These are phyloP conservation scores for Chenopodium album DNA, from an alignment of 148 eudicot genomes.

Conservation along the genomic window DNA sequence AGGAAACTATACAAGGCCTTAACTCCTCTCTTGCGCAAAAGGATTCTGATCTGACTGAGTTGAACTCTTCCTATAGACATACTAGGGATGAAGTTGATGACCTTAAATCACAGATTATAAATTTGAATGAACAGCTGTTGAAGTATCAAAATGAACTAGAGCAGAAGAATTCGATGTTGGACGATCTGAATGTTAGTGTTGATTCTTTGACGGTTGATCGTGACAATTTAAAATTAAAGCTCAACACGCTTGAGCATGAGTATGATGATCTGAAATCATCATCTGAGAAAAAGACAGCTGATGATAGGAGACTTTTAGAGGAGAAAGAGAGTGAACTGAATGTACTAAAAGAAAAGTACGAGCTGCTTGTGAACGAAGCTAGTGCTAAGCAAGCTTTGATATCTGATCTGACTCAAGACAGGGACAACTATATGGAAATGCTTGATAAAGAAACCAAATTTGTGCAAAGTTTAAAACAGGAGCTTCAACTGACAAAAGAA, in stretches of 20 bases:
- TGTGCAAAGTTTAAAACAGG: constrained; percentile 44
- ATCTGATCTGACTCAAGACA: constrained; percentile 55
- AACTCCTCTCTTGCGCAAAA: constrained; percentile 48
- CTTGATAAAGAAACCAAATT: constrained; percentile 45
- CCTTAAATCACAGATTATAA: constrained; percentile 38
- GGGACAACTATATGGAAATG: constrained; percentile 43
- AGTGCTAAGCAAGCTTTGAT: constrained; percentile 41
- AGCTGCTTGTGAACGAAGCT: constrained; percentile 32
- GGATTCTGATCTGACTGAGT: constrained; percentile 44
- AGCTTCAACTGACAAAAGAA: constrained; percentile 46
- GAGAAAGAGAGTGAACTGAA: constrained; percentile 46
- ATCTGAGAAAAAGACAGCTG: constrained; percentile 46
- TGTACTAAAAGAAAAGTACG: constrained; percentile 48
- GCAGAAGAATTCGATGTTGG: constrained; percentile 42
- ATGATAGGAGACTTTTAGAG: constrained; percentile 52
- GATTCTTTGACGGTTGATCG: constrained; percentile 43
- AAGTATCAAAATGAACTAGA: constrained; percentile 47
- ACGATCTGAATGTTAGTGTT: constrained; percentile 45
- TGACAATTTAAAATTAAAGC: constrained; percentile 40
- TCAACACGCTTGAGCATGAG: constrained; percentile 39
- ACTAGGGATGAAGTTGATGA: constrained; percentile 40
- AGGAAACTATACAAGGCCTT: constrained; percentile 42
- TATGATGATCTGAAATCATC: constrained; percentile 45
- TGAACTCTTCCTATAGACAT: constrained; percentile 39
- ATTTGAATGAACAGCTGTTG: constrained; percentile 44